phyloP scores from a whole-genome alignment of 192 early-diverging fungal genomes.

The Mortierella antarctica region DNA sequence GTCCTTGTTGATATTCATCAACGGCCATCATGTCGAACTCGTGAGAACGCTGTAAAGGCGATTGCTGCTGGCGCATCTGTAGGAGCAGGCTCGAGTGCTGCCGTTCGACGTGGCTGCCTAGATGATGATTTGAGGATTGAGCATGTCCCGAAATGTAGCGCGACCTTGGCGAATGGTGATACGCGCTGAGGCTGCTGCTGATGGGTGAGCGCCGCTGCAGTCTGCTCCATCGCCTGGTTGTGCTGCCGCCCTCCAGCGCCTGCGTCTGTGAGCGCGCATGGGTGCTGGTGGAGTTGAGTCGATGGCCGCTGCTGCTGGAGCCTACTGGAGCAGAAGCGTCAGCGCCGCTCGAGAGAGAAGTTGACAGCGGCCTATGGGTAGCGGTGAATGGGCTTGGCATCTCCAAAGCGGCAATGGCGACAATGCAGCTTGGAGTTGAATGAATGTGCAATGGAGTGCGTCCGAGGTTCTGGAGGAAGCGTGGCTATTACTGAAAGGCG shows the following conservation, averaged over 20 bases:
- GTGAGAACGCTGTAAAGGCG: too few relatives aligned
- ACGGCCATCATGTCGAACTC: too few relatives aligned
- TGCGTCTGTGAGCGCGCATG: slow-evolving; percentile 3
- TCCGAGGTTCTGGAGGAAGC: too few relatives aligned
- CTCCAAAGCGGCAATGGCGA: too few relatives aligned
- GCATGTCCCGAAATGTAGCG: slow-evolving; percentile 28
- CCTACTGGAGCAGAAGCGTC: too few relatives aligned
- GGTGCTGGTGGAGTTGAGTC: not conserved
- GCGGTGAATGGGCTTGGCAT: slow-evolving; percentile 27
- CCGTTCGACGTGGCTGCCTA: not conserved
- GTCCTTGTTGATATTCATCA: too few relatives aligned
- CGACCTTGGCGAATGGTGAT: slow-evolving; percentile 35
- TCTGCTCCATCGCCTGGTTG: slow-evolving; percentile 25
- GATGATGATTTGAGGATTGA: slow-evolving; percentile 1
- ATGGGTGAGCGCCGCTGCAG: slow-evolving; percentile 40
- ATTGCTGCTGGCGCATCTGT: too few relatives aligned
- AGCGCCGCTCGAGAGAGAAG: slow-evolving; percentile 2
- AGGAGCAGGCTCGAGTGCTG: not conserved
- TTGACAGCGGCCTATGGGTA: slow-evolving; percentile 4
- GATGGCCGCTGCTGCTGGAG: not conserved
- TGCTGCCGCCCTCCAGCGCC: slow-evolving; percentile 12
- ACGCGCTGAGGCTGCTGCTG: not conserved
- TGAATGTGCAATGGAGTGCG: too few relatives aligned
- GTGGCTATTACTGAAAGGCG: not conserved
- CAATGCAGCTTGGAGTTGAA: too few relatives aligned